Base-by-base conservation (phyloP, 1,284 basidiomycete species). In the Sanghuangporus sanghuang region DNA sequence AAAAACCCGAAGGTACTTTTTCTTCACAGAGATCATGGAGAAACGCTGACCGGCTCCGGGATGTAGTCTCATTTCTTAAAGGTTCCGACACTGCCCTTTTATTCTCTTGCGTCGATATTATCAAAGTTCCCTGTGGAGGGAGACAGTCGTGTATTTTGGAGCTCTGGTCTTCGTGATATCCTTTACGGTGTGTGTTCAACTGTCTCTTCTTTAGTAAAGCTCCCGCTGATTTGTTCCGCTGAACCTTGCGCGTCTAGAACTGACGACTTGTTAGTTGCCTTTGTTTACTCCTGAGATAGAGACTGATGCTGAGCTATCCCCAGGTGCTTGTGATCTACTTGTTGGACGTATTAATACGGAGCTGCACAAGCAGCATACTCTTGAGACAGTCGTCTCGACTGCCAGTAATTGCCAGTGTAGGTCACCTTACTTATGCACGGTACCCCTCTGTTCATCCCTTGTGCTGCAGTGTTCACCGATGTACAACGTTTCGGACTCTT, bases 31-130 rank as follows among this genome's bases (percentile, higher is more conserved):
- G 12, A 58, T 32, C 16, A 18, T 12, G 23, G 35, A 23, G 11
- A 21, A 1, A 16, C 11, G 38, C 36, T 21, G 38, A 14, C 36
- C 12, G 23, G 42, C n/a, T 16, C 18, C 12, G 7, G n/a, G 21
- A 27, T 59, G 3, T 67, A 92, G 89, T 86, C 89, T 36, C 90
- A 90, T 72, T 93, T 92, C 77, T 77, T 93, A 68, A 93, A 93
- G 76, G 87, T 89, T 36, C 86, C 90, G 6, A 87, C 83, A 0
- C 79, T 93, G 53, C 91, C 90, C 1, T 92, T 90, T 78, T 84
- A 91, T 72, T 84, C 82, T 8, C 78, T 93, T 55, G 80, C 86
- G 61, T 88, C 87, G 64, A 79, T 90, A 56, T 72, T 93, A 65
- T 82, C 80, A 67, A 93, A 92, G 73, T 89, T 92, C 74, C 89